Base-by-base conservation (phyloP, 2,329 filamentous ascomycete genomes). In the Epichloe sp. region DNA sequence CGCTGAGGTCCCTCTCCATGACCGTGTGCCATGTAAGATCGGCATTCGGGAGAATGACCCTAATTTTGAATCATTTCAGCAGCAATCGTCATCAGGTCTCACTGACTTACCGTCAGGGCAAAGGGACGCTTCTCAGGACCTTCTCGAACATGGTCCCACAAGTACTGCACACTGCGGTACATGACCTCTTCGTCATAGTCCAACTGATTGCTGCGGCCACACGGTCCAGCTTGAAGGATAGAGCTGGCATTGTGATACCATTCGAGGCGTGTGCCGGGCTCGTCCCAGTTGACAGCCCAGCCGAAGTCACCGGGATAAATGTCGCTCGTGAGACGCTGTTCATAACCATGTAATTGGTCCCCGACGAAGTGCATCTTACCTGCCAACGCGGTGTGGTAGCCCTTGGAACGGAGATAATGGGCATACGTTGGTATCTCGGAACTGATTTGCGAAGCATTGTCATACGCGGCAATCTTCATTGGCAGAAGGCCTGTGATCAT, bases 361-460 rank as follows among this genome's bases (percentile, higher is more conserved):
- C 90, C 90, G 50, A 94, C 86, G 65, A 96, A 96, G 70, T 96
- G 90, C 90, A 96, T 96, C 77, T 96, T 96, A 55, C 90, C 90
- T 5, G 90, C 88, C 59, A 96, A 74, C 5, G 85, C 86, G 12
- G 90, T 95, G 69, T 95, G 87, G 63, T 96, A 96, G 49, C 88
- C 88, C 60, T 84, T 82, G 42, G 80, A 76, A 47, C 90, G 85
- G 50, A 96, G 74, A 68, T 95, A 95, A 68, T 96, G 90, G 8
- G 90, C 88, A 63, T 94, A 96, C 1, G 90, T 96, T 14, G 89
- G 90, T 34, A 87, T 80, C 59, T 95, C 88, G 51, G 87, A 87
- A 51, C 80, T 77, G 60, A 96, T 83, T 58, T 89, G 85, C 36
- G 86, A 82, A 44, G 89, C 90, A 63, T 96, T 96, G 72, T 96